A percentile compares a stretch with the other conserved stretches of the same genome.
Evolutionary conservation across 345 rosid genomes (phyloP).

Genomic region (Eucalyptus erythrocorys): DNA sequence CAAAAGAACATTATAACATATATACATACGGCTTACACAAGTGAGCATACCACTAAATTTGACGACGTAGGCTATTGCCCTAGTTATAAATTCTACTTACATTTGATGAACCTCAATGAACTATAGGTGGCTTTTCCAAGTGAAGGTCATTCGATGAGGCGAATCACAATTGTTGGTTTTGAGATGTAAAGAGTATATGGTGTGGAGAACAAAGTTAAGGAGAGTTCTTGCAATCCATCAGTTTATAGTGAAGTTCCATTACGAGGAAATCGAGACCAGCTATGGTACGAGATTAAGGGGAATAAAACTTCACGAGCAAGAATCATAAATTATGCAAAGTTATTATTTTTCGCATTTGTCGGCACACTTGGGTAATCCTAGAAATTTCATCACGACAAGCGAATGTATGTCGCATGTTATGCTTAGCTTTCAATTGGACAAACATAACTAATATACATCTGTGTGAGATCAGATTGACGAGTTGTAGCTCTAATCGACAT

Average conservation of each 20-base stretch:
- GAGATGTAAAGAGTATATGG: background rate
- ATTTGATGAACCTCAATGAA: no score
- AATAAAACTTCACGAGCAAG: background rate
- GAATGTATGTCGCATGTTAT: background rate
- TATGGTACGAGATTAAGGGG: background rate
- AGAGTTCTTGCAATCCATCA: background rate
- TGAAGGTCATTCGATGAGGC: no score
- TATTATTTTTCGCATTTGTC: background rate
- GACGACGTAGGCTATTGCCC: no score
- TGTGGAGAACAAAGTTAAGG: background rate
- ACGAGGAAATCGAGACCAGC: background rate
- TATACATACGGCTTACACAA: no score
- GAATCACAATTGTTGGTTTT: background rate
- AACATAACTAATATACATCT: background rate
- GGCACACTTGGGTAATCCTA: background rate
- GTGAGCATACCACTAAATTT: no score
- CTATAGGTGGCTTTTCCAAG: no score
- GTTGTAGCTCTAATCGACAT: background rate
- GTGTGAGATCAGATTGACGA: background rate
- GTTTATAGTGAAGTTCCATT: background rate
- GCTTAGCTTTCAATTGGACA: background rate
- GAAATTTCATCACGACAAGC: background rate
- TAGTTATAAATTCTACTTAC: no score
- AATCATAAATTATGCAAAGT: background rate
- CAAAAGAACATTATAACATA: no score